Conservation (phyloP, 805 yeast genomes). For the Saccharomycopsis vini region DNA sequence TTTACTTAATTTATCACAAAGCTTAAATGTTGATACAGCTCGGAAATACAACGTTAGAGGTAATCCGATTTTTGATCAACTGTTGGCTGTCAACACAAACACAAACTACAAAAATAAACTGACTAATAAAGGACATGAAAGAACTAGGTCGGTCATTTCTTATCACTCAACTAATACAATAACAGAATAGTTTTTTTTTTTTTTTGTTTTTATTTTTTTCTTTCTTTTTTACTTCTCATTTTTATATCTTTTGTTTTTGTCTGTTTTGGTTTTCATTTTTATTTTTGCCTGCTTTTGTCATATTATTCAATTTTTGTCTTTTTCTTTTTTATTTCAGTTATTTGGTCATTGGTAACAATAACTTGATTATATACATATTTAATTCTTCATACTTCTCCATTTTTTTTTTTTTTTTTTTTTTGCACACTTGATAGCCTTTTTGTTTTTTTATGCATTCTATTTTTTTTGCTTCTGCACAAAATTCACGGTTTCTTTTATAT, state of each 20-base stretch:
- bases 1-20: slow-evolving; percentile 15
- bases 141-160: slow-evolving; percentile 16
- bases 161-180: slow-evolving; percentile 14
- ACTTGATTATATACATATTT: too few relatives aligned
- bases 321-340: too few relatives aligned
- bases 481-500: too few relatives aligned
- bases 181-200: slow-evolving; percentile 3
- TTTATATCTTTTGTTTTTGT: neutral
- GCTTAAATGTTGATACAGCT: slow-evolving; percentile 9
- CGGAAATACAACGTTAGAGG: neutral
- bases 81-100: too few relatives aligned
- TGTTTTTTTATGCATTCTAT: neutral
- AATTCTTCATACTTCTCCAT: too few relatives aligned
- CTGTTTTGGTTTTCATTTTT: neutral
- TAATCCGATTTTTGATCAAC: slow-evolving; percentile 5
- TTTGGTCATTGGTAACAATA: too few relatives aligned
- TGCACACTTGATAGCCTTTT: neutral
- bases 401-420: neutral
- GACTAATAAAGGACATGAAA: slow-evolving; percentile 7
- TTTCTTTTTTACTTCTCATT: too few relatives aligned
- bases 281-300: neutral
- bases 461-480: neutral
- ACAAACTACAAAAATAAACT: neutral
- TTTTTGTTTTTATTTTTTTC: neutral
- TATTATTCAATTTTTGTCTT: too few relatives aligned